These are phyloP conservation scores for Gossypium schwendimanii DNA, from an alignment of 441 rosid species.

Conservation along the genomic window DNA sequence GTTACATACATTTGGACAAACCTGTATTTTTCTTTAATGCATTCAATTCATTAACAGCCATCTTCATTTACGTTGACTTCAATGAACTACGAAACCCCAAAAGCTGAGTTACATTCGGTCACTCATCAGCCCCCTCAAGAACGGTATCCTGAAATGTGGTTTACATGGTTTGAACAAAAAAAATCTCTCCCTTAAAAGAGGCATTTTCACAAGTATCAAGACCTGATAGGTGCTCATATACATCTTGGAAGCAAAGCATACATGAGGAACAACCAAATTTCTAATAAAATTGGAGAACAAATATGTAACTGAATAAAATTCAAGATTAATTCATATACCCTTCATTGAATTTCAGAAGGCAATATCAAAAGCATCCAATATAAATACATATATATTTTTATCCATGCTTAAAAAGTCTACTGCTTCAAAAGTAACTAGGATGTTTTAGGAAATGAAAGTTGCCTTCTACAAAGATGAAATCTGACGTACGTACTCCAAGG, in stretches of 20 bases:
- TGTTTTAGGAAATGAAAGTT: conserved; percentile 11
- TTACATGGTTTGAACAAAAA: no score
- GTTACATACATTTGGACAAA: no score
- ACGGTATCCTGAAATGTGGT: no score
- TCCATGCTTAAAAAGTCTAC: conserved; percentile 6
- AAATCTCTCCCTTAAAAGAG: no score
- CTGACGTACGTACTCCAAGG: conserved; percentile 9
- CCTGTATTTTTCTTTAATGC: no score
- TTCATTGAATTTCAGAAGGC: conserved; percentile 26
- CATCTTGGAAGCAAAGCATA: no score
- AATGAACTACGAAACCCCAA: not conserved
- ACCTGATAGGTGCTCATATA: no score
- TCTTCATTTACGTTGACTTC: not conserved
- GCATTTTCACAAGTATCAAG: no score
- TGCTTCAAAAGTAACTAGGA: conserved; percentile 14
- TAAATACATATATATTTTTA: conserved; percentile 8
- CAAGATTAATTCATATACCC: conserved; percentile 19
- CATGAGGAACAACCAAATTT: no score
- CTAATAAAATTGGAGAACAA: not conserved
- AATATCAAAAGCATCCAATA: conserved; percentile 18
- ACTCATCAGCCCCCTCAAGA: no score
- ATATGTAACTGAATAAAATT: conserved; percentile 2
- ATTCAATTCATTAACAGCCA: no score
- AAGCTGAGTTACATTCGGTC: no score
- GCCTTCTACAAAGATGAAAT: conserved; percentile 1